Evolutionary conservation across 1,284 basidiomycete species (phyloP), one percentile per base, ranked within the genome.

Genomic region (Papiliotrema flavescens): DNA sequence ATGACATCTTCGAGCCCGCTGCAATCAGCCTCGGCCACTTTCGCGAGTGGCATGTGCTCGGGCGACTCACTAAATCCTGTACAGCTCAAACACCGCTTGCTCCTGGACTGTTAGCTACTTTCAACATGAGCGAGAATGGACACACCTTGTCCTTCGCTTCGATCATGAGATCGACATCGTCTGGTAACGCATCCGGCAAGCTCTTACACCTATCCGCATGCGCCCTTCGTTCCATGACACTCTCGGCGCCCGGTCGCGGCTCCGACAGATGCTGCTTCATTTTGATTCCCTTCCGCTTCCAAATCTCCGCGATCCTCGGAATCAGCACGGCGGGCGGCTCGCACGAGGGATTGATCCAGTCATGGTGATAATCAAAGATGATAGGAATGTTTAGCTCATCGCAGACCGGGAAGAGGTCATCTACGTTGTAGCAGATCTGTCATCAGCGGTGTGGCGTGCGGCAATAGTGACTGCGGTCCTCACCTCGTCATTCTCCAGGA

Each of bases 191-290:
- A 13, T 56, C 54, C 7, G 66, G 66, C 24, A 67, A 48, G 20
- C 53, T 65, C 36, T 69, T 60, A 53, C 69, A 71, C 41, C 69
- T 53, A 69, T 93, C 88, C 0, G 90, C 83, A 69, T 95, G 92
- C 13, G 90, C 90, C 57, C 91, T 80, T 57, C 84, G 79, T 74
- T 93, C 89, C 86, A 90, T 90, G 35, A 89, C 72, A 1, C 81
- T 85, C 43, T 83, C 82, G 2, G 89, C 89, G 6, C 88, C 88
- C 1, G 84, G 82, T 28, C 89, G 79, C 11, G 85, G 84, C 65
- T 92, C 89, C 35, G 87, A 90, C 17, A 93, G 82, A 75, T 96
- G 92, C 68, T 93, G 90, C 75, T 95, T 96, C 20, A 89, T 88
- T 47, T 79, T 80, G 62, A 95, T 94, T 2, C 78, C 78, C 26